These are phyloP conservation scores for Pythium biforme DNA, from an alignment of 352 stramenopile species.

Conservation along the genomic window DNA sequence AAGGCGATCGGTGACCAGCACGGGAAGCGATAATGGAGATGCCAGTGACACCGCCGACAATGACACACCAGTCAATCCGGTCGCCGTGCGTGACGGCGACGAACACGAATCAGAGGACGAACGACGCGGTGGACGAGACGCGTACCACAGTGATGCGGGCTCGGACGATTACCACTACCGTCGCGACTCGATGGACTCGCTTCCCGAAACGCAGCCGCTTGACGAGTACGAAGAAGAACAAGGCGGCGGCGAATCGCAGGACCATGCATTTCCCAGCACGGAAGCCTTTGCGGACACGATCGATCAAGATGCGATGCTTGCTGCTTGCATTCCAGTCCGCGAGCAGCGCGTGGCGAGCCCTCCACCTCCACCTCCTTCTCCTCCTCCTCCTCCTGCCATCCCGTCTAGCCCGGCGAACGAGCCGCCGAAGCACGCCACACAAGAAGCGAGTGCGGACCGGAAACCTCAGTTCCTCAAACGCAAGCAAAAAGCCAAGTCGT, in stretches of 20 bases:
- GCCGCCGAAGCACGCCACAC: background rate
- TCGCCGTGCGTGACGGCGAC: background rate
- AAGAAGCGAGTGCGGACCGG: background rate
- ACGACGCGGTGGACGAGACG: too few relatives aligned
- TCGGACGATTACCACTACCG: slow-evolving; percentile 3
- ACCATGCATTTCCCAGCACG: slow-evolving; percentile 6
- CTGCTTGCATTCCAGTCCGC: background rate
- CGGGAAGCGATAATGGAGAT: background rate
- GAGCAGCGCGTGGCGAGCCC: background rate
- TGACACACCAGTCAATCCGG: background rate
- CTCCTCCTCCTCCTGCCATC: background rate
- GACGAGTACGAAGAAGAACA: slow-evolving; percentile 30
- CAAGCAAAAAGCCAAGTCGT: slow-evolving; percentile 14
- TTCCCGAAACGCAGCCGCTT: slow-evolving; percentile 48
- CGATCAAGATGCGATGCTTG: background rate
- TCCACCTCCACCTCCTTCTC: too few relatives aligned
- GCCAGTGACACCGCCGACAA: background rate
- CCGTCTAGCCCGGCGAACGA: background rate
- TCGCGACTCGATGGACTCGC: slow-evolving; percentile 31
- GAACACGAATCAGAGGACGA: background rate
- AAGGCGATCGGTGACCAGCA: background rate
- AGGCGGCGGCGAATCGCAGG: background rate
- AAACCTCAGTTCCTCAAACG: slow-evolving; percentile 18
- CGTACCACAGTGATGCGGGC: background rate
- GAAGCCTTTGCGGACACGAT: slow-evolving; percentile 15